phyloP scores from a whole-genome alignment of 306 rosid genomes.

The Lathyrus tuberosus region DNA sequence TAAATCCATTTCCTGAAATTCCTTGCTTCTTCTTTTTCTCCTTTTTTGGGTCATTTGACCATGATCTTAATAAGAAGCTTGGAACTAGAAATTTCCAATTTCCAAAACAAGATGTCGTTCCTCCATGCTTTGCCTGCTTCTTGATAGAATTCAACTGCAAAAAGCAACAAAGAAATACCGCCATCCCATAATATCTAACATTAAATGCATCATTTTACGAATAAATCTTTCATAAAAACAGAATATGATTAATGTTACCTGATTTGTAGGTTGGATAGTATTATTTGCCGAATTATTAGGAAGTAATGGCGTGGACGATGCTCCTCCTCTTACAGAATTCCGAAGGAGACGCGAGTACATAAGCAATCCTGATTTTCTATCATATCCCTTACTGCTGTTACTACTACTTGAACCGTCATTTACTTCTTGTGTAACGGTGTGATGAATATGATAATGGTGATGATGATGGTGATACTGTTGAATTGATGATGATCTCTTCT shows the following conservation, averaged over 20 bases:
- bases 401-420: constrained; percentile 21
- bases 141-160: constrained; percentile 41
- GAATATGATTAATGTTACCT: neutral
- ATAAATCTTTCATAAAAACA: no score
- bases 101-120: constrained; percentile 48
- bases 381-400: constrained; percentile 42
- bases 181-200: no score
- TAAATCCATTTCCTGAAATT: no score
- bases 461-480: constrained; percentile 37
- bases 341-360: constrained; percentile 64
- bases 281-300: constrained; percentile 24
- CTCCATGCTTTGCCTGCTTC: constrained; percentile 30
- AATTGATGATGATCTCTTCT: constrained; percentile 38
- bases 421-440: constrained; percentile 36
- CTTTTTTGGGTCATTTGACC: constrained; percentile 28
- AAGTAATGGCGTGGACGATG: constrained; percentile 42
- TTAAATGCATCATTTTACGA: neutral
- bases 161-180: no score
- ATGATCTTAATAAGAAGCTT: constrained; percentile 45
- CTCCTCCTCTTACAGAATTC: constrained; percentile 46
- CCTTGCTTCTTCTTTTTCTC: constrained; percentile 45
- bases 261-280: constrained; percentile 36
- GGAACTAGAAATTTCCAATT: constrained; percentile 53
- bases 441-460: constrained; percentile 49
- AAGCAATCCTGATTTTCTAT: constrained; percentile 75